Evolutionary conservation across 2,329 filamentous ascomycete species (phyloP), one percentile per base, ranked within the genome.

Genomic region (Ophiostoma himal-ulmi): DNA sequence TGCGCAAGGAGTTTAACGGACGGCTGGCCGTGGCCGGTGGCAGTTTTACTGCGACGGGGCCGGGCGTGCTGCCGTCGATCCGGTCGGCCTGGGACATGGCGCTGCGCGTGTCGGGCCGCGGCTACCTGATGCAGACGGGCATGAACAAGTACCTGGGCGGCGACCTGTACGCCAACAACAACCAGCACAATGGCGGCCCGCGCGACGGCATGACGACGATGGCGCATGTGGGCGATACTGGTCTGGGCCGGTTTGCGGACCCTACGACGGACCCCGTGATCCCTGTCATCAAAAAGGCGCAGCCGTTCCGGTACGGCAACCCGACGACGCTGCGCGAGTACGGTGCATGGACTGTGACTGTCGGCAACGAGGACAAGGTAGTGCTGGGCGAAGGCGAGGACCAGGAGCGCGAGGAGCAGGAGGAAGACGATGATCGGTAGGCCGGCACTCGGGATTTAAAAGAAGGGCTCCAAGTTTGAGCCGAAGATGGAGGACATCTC

Each of bases 1-100:
- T 92, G 5, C 76, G 79, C 41, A 72, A 80, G 3, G 79, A 81
- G 5, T 96, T 89, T 77, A 78, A 83, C 10, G 88, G 89, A 17
- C 82, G 84, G 14, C 80, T 96, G 37, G 84, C 88, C 71, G 88
- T 95, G 22, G 84, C 82, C 0, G 86, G 85, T 4, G 83, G 84
- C 52, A 86, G 84, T 69, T 88, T 86, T 78, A 81, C 81, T 34
- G 76, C 77, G 30, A 81, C 81, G n/a, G 77, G 77, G n/a, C 81
- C 86, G 48, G 86, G 86, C 64, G 82, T 85, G 64, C 78, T 85
- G 74, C 81, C 81, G 13, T 80, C 82, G 70, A 79, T 88, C 73
- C 83, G 85, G 70, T 81, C 84, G n/a, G 84, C 78, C 41, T 79
- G 77, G 71, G 82, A 84, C 62, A 74, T 81, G n/a, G 83, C 81